phyloP scores from a whole-genome alignment of 1,284 basidiomycete genomes.

The Ustilago cynodontis region DNA sequence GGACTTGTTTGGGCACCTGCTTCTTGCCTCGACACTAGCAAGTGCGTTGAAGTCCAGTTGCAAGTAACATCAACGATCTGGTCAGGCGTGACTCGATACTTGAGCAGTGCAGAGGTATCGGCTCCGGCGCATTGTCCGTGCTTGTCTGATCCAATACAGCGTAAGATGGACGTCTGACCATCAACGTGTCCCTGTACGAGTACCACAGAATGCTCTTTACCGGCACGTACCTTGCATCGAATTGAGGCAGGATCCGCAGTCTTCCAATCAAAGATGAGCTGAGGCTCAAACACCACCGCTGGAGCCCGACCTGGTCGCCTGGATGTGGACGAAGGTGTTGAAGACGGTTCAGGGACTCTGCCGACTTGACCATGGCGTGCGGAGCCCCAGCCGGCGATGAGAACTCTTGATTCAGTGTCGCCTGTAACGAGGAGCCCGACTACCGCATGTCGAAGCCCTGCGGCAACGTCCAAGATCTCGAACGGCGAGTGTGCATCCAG shows the following conservation, averaged over 20 bases:
- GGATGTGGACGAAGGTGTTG: not conserved
- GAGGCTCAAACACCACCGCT: slow-evolving; percentile 30
- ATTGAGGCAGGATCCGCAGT: not conserved
- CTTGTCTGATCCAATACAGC: slow-evolving; percentile 31
- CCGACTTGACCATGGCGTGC: slow-evolving; percentile 46
- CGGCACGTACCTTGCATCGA: slow-evolving; percentile 26
- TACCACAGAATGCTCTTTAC: slow-evolving; percentile 38
- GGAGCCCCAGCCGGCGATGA: slow-evolving; percentile 48
- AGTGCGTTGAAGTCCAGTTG: slow-evolving; percentile 48
- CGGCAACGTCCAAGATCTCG: slow-evolving; percentile 23
- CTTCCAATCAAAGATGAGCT: slow-evolving; percentile 33
- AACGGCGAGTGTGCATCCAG: slow-evolving; percentile 7
- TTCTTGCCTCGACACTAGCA: slow-evolving; percentile 7
- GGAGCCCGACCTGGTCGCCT: slow-evolving; percentile 22
- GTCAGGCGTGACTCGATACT: not conserved
- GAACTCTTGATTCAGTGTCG: not conserved
- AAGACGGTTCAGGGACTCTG: not conserved
- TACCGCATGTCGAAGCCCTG: slow-evolving; percentile 35
- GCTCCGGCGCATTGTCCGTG: slow-evolving; percentile 21
- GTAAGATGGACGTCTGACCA: not conserved
- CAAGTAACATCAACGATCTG: slow-evolving; percentile 26
- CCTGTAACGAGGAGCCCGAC: slow-evolving; percentile 13
- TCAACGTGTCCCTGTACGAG: not conserved
- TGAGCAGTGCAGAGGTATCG: slow-evolving; percentile 2
- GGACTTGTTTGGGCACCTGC: not conserved